Conservation (phyloP, 1,284 basidiomycete species). For the Flammula alnicola region DNA sequence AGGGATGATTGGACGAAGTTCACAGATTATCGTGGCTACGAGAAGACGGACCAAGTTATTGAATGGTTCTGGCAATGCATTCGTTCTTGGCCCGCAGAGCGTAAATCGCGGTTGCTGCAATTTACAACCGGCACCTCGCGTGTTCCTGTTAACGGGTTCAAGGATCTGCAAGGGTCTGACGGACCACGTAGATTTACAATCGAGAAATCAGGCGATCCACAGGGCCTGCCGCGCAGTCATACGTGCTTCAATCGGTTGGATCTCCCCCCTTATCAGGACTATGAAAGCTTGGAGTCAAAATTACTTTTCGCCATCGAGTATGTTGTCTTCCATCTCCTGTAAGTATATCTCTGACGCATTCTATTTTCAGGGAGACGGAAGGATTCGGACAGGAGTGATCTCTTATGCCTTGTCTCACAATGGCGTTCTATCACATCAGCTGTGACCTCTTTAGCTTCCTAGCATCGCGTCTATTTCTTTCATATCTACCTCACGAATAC, state of each 20-base stretch:
- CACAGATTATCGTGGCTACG: conserved; percentile 84
- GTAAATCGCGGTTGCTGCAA: conserved; percentile 92
- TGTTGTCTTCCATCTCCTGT: conserved; percentile 32
- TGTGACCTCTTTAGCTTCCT: background rate
- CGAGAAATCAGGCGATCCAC: conserved; percentile 94
- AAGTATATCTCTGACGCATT: conserved; percentile 11
- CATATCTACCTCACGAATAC: conserved; percentile 2
- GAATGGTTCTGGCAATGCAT: conserved; percentile 99
- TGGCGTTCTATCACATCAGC: background rate
- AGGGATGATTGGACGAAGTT: conserved; percentile 89
- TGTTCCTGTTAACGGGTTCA: conserved; percentile 99
- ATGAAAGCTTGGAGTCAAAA: conserved; percentile 89
- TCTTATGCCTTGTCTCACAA: background rate
- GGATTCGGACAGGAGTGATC: conserved; percentile 57
- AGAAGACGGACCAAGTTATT: conserved; percentile 92
- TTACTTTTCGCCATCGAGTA: conserved; percentile 90
- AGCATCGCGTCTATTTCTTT: background rate
- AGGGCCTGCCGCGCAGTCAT: conserved; percentile 86
- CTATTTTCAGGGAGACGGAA: conserved; percentile 58
- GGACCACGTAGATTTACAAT: conserved; percentile 95
- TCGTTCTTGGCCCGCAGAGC: conserved; percentile 93
- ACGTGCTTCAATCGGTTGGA: conserved; percentile 95
- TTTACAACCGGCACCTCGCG: conserved; percentile 98
- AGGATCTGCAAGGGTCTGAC: conserved; percentile 97
- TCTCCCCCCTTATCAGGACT: conserved; percentile 90